Evolutionary conservation across 2,329 filamentous ascomycete species (phyloP), one percentile per base, ranked within the genome.

Genomic region (Ophiostoma fasciatum): DNA sequence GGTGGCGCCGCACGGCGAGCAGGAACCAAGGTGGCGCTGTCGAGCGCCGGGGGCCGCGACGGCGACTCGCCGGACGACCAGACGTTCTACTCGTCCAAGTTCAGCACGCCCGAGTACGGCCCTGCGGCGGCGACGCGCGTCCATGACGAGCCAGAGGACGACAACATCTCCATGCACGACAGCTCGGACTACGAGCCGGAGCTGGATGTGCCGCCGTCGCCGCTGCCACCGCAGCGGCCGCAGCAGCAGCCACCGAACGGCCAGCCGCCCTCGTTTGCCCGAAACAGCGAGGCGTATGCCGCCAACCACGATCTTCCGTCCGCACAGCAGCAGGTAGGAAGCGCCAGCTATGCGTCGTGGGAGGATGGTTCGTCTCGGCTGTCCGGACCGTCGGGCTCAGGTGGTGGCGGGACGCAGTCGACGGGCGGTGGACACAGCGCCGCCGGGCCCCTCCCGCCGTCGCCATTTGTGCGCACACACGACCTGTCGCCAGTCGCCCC

Each of bases 81-180:
- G 52, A 90, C 85, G 28, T 93, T 93, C 58, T 94, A 96, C 64
- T 94, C 88, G 46, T 94, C 87, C 60, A 82, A 80, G 61, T 78
- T 87, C 63, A 82, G 87, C 55, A 93, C 85, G 45, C 71, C 72
- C 41, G 65, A 72, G 38, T 66, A 64, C 21, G 61, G 59, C 33
- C 58, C 61, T 40, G 60, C 61, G 27, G 20, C 61, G 41, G 57
- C 46, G 55, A 7, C 5, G 22, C 22, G 20, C 61, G 41, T 57
- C 46, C 54, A 7, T 4, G 22, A 8, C 22, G 22, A 7, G 4
- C 9, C 22, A 6, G 21, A 42, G 40, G 42, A 42, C 46, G 52
- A 53, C 42, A 55, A 59, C 46, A 50, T 52, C 32, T 52, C 52
- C 41, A 58, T 58, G 52, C 53, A 50, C 36, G 52, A 60, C 31